Evolutionary conservation across 768 basidiomycete species (phyloP), one percentile per base, ranked within the genome.

Genomic region (Cyathus striatus): DNA sequence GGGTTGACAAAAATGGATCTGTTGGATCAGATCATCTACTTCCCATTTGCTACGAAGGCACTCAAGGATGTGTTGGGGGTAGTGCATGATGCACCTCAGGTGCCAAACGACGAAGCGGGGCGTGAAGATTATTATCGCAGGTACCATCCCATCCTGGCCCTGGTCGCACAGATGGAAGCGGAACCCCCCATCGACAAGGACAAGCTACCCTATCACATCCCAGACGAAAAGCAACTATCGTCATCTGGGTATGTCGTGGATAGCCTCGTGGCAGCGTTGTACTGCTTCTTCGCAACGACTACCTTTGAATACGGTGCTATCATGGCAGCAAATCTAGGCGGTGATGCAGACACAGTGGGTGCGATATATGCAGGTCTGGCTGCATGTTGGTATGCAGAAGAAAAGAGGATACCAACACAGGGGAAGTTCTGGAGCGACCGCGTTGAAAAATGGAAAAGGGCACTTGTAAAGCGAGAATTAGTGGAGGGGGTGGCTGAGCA

Each of bases 321-420:
- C 32, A 59, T 72, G 53, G 67, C 65, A 4, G 66, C 68, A 7
- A 73, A 76, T 48, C 51, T 74, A 45, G 68, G 71, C 1, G 44
- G 54, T 43, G 70, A 73, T 48, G 65, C 73, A 2, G 72, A 73
- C 51, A 73, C 72, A 6, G 65, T 72, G 6, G 72, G 66, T 0
- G 69, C 68, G 2, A 60, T 73, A 20, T 73, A 72, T 38, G 72
- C 59, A n/a, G 71, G 70, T 1, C 52, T 76, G 12, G 72, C 72
- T 0, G 72, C 60, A 4, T 60, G 57, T 38, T 75, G 70, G 66
- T 73, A 73, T 47, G 64, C 57, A 1, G 53, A 47, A 13, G 57
- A 57, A 5, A 56, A 57, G 9, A 53, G 27, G 4, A 42, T 50
- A 4, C 47, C 45, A 2, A 49, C 50, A 10, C 45, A 49, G 16